These are phyloP conservation scores for Diversispora eburnea DNA, from an alignment of 192 early-diverging fungal genomes.

Conservation along the genomic window DNA sequence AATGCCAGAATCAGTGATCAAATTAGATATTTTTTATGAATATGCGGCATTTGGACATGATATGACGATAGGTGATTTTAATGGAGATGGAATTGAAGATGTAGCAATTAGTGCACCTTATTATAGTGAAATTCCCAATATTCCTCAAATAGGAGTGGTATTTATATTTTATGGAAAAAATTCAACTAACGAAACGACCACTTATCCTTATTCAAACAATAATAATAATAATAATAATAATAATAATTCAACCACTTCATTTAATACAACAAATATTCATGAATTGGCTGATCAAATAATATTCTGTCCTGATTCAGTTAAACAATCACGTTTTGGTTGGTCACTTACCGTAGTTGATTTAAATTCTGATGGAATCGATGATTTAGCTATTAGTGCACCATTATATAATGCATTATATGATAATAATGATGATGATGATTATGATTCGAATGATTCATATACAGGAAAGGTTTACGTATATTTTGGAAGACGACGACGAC, in stretches of 20 bases:
- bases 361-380: slow-evolving; percentile 84
- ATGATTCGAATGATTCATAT: slow-evolving; percentile 31
- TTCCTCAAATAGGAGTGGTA: slow-evolving; percentile 52
- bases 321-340: slow-evolving; percentile 67
- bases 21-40: slow-evolving; percentile 43
- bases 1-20: slow-evolving; percentile 19
- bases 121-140: slow-evolving; percentile 29
- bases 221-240: too few species aligned
- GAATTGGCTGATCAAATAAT: slow-evolving; percentile 36
- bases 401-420: slow-evolving; percentile 30
- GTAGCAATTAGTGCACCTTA: slow-evolving; percentile 60
- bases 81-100: slow-evolving; percentile 54
- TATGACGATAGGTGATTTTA: slow-evolving; percentile 66
- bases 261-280: slow-evolving; percentile 41
- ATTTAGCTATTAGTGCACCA: slow-evolving; percentile 73
- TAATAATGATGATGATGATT: too few species aligned
- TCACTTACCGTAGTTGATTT: slow-evolving; percentile 73
- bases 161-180: slow-evolving; percentile 46
- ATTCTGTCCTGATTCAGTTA: slow-evolving; percentile 22
- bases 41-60: slow-evolving; percentile 67
- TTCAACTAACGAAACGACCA: slow-evolving; percentile 12
- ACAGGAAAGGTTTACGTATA: slow-evolving; percentile 63
- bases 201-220: not conserved
- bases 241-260: not conserved
- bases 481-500: slow-evolving; percentile 48